Evolutionary conservation across 1,284 basidiomycete genomes (phyloP).

Genomic region (Ganoderma resinaceum): DNA sequence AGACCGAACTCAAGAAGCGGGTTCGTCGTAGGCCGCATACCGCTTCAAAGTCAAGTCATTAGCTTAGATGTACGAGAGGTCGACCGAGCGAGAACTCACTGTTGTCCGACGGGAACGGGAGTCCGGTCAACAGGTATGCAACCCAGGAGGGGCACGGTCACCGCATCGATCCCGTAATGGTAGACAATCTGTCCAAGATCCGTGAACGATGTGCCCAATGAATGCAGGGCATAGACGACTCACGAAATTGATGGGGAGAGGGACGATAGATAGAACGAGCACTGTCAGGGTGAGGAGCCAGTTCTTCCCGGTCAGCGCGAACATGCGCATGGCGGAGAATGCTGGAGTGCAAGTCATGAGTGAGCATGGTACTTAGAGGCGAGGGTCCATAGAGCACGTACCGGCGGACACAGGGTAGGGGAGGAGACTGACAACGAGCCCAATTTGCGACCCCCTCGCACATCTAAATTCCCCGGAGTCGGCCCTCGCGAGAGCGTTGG

Average conservation of each 20-base stretch:
- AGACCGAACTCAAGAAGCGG: not conserved
- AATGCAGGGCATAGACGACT: not conserved
- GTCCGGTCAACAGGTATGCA: conserved; percentile 1
- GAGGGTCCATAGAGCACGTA: not conserved
- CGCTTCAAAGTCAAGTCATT: not conserved
- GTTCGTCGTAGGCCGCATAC: not conserved
- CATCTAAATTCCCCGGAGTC: not conserved
- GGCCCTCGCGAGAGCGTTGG: not conserved
- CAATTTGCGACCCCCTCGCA: not conserved
- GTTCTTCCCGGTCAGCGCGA: conserved; percentile 4
- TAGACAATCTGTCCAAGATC: not conserved
- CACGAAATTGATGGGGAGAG: not conserved
- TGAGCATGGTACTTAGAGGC: not conserved
- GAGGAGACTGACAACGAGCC: not conserved
- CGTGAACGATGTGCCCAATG: not conserved
- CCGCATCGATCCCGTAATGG: not conserved
- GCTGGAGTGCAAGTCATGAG: not conserved
- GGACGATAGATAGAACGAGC: not conserved
- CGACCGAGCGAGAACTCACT: not conserved
- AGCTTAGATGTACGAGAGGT: not conserved
- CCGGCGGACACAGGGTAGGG: not conserved
- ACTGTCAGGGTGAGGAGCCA: not conserved
- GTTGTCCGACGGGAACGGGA: not conserved
- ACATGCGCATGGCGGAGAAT: not conserved
- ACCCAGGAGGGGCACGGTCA: not conserved